Percentiles rank a stretch among this genome's conserved stretches.
Conservation (phyloP, 257 asterid genomes). For the Nicotiana benthamiana region DNA sequence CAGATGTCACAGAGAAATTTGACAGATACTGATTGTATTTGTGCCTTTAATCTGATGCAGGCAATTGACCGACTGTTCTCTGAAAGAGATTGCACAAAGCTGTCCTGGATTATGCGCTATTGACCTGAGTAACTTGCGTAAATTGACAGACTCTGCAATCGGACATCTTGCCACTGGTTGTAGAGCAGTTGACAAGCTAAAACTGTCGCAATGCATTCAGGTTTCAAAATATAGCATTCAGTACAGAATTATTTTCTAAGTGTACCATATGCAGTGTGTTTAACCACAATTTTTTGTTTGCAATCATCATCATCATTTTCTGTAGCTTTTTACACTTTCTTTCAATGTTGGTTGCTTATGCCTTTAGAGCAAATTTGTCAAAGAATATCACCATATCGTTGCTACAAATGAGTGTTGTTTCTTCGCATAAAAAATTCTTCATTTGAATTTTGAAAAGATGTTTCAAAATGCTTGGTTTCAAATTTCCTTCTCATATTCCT, state of each 20-base stretch:
- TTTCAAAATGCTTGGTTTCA: not conserved
- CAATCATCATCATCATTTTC: not conserved
- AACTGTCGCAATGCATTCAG: slow-evolving; percentile 65
- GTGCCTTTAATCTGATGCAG: slow-evolving; percentile 30
- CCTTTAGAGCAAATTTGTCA: not conserved
- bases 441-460: too few relatives aligned
- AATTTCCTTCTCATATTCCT: not conserved
- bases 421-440: too few relatives aligned
- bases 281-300: not conserved
- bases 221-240: slow-evolving; percentile 22
- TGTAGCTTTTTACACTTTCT: not conserved
- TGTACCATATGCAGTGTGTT: not conserved
- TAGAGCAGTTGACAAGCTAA: slow-evolving; percentile 47
- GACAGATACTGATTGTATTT: not conserved
- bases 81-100: slow-evolving; percentile 47
- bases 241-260: not conserved
- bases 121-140: slow-evolving; percentile 55
- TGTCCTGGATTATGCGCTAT: slow-evolving; percentile 54
- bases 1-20: not conserved
- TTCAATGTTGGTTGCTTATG: not conserved
- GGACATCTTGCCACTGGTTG: slow-evolving; percentile 89
- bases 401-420: too few relatives aligned
- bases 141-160: slow-evolving; percentile 69
- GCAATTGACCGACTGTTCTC: slow-evolving; percentile 60
- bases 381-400: not conserved